phyloP scores from a whole-genome alignment of 495 filamentous ascomycete genomes.

The Penicillium pancosmium region DNA sequence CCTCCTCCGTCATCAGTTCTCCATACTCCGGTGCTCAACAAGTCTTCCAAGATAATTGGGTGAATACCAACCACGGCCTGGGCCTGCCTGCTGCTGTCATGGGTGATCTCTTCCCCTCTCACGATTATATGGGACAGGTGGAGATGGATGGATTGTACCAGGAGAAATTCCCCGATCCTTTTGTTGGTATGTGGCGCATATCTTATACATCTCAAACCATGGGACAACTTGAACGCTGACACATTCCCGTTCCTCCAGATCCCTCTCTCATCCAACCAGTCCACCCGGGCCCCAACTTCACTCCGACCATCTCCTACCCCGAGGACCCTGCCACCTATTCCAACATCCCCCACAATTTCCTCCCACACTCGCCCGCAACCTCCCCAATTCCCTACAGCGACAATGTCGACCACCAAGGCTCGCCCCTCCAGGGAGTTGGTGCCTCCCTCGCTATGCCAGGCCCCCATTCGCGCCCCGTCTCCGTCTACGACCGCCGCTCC shows the following conservation, averaged over 20 bases:
- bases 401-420: constrained; percentile 30
- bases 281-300: constrained; percentile 29
- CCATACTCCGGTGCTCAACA: constrained; percentile 71
- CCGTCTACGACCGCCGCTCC: constrained; percentile 50
- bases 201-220: not conserved
- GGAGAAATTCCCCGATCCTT: constrained; percentile 62
- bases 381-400: constrained; percentile 39
- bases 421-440: constrained; percentile 30
- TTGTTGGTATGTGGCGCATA: constrained; percentile 75
- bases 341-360: constrained; percentile 28
- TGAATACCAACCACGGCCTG: constrained; percentile 61
- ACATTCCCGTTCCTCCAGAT: constrained; percentile 39
- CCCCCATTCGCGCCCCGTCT: constrained; percentile 39
- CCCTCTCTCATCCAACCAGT: constrained; percentile 61
- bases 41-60: constrained; percentile 62
- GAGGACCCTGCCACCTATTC: constrained; percentile 33
- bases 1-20: constrained; percentile 82
- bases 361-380: constrained; percentile 38
- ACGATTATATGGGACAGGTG: constrained; percentile 43
- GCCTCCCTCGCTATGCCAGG: constrained; percentile 41
- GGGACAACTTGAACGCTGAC: constrained; percentile 8
- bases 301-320: constrained; percentile 39
- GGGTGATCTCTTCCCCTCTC: constrained; percentile 56
- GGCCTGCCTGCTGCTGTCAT: constrained; percentile 71
- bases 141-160: constrained; percentile 49